phyloP scores from a whole-genome alignment of 352 stramenopile genomes.

The Halophytophthora batemanensis region DNA sequence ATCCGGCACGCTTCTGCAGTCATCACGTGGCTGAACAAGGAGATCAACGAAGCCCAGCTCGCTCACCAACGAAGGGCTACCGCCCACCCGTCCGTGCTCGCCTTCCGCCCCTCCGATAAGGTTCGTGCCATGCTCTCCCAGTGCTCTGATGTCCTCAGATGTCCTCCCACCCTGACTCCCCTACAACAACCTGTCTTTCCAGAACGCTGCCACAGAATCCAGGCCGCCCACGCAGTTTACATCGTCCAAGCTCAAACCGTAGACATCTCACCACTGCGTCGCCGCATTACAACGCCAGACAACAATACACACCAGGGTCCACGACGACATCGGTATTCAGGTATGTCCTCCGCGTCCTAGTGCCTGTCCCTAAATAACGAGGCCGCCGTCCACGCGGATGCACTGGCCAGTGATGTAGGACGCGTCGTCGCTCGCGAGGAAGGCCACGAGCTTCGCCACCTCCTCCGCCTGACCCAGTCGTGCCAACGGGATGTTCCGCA shows the following conservation, averaged over 20 bases:
- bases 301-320: slow-evolving; percentile 13
- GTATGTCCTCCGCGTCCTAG: neutral
- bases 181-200: neutral
- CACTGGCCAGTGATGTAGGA: slow-evolving; percentile 86
- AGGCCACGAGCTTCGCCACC: slow-evolving; percentile 76
- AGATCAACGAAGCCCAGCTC: slow-evolving; percentile 89
- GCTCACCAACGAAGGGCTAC: slow-evolving; percentile 57
- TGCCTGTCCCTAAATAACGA: slow-evolving; percentile 74
- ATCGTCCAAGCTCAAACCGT: slow-evolving; percentile 15
- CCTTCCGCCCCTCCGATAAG: slow-evolving; percentile 59
- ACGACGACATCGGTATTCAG: slow-evolving; percentile 1
- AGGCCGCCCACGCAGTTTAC: slow-evolving; percentile 17
- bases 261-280: too few species aligned
- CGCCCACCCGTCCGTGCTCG: slow-evolving; percentile 66
- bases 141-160: too few species aligned
- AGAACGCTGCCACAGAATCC: slow-evolving; percentile 17
- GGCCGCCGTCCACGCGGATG: slow-evolving; percentile 76
- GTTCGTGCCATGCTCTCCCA: slow-evolving; percentile 10
- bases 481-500: slow-evolving; percentile 53
- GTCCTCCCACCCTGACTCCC: slow-evolving; percentile 4
- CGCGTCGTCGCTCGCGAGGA: slow-evolving; percentile 69
- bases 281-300: neutral
- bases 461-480: slow-evolving; percentile 67
- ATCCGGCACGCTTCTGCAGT: slow-evolving; percentile 32
- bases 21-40: slow-evolving; percentile 90